A percentile compares a stretch with the other conserved stretches of the same genome.
phyloP scores from a whole-genome alignment of 2,329 filamentous ascomycete species.

The Pestalotiopsis sp. region DNA sequence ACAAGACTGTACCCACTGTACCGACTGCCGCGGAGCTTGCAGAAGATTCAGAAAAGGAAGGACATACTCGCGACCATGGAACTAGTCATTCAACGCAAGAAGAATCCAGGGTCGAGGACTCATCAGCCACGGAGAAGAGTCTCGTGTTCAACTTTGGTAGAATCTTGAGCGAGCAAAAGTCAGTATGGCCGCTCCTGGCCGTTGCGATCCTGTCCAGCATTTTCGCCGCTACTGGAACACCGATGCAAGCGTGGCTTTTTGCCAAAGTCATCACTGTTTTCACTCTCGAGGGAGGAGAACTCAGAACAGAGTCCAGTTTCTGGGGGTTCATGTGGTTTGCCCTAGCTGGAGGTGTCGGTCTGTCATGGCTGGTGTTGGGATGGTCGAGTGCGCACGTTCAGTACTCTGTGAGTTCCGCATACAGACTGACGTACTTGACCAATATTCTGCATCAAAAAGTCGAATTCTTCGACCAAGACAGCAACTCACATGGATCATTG shows the following conservation, averaged over 20 bases:
- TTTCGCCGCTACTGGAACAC: conserved; percentile 46
- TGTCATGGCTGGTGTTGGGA: conserved; percentile 53
- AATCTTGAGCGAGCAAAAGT: conserved; percentile 53
- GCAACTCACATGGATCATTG: conserved; percentile 59
- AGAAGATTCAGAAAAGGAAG: conserved; percentile 36
- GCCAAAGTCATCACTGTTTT: conserved; percentile 53
- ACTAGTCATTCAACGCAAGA: neutral
- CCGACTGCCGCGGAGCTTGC: conserved; percentile 21
- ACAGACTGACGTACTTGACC: conserved; percentile 12
- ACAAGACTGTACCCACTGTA: no score
- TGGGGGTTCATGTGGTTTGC: conserved; percentile 67
- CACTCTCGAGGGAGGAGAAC: conserved; percentile 30
- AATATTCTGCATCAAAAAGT: conserved; percentile 44
- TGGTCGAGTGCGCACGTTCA: conserved; percentile 39
- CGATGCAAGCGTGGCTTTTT: conserved; percentile 55
- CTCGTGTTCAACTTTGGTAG: conserved; percentile 47
- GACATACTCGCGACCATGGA: conserved; percentile 33
- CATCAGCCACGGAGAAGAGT: neutral
- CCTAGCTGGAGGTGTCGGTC: conserved; percentile 52
- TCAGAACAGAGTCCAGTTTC: conserved; percentile 48
- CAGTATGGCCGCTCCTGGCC: neutral
- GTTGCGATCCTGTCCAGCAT: neutral
- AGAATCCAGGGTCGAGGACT: no score
- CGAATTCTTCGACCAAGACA: conserved; percentile 59
- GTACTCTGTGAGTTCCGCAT: conserved; percentile 49